Evolutionary conservation across 495 filamentous ascomycete species (phyloP).

Genomic region (Neurospora sp.): DNA sequence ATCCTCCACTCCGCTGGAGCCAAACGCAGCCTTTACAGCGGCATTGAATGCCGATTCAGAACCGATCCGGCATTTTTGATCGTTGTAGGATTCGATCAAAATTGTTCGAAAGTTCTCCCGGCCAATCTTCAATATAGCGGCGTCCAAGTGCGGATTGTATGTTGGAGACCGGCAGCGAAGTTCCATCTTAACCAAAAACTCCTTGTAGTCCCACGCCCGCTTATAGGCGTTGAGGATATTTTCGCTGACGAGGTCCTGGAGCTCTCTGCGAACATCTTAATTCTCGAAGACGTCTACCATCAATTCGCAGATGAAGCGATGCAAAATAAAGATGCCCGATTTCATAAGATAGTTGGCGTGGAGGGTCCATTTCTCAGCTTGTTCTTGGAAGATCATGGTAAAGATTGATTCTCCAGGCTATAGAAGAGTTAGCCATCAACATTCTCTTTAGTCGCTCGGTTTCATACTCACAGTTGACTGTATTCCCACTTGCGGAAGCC

Average conservation of each 20-base stretch:
- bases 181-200: slow-evolving; percentile 42
- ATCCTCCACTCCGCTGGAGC: slow-evolving; percentile 25
- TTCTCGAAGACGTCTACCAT: slow-evolving; percentile 33
- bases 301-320: slow-evolving; percentile 35
- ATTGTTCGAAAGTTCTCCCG: slow-evolving; percentile 10
- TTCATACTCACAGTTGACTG: neutral
- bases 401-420: slow-evolving; percentile 33
- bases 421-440: neutral
- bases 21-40: neutral
- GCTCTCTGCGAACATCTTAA: slow-evolving; percentile 20
- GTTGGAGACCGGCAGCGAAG: slow-evolving; percentile 36
- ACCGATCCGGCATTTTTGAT: neutral
- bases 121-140: slow-evolving; percentile 33
- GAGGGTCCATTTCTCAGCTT: slow-evolving; percentile 39
- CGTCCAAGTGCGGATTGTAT: slow-evolving; percentile 44
- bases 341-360: slow-evolving; percentile 30
- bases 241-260: slow-evolving; percentile 35
- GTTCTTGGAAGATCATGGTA: slow-evolving; percentile 37
- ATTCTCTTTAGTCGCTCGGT: neutral
- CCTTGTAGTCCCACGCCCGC: slow-evolving; percentile 30
- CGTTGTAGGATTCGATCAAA: neutral
- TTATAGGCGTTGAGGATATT: slow-evolving; percentile 34
- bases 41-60: neutral
- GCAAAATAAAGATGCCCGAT: slow-evolving; percentile 31
- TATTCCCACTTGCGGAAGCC: neutral